Conservation (phyloP, 257 asterid species). For the Gentiana macrophylla region DNA sequence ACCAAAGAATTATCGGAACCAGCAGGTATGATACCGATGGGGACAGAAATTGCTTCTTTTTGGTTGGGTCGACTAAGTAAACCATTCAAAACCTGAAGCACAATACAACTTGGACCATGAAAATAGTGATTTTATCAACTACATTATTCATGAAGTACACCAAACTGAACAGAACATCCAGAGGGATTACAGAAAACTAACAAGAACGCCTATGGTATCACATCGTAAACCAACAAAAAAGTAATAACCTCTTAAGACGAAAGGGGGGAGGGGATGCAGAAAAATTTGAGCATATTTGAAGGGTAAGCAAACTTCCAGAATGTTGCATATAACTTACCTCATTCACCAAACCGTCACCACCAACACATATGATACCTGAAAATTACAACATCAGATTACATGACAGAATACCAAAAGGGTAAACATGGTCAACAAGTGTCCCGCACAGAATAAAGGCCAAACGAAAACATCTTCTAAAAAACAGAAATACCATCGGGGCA, state of each 20-base stretch:
- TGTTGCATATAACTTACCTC: slow-evolving; percentile 46
- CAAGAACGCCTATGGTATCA: not conserved
- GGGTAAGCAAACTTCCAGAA: not conserved
- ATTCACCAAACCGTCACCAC: slow-evolving; percentile 96
- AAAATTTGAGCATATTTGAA: not conserved
- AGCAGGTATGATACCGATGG: slow-evolving; percentile 97
- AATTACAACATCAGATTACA: slow-evolving; percentile 5
- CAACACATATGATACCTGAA: slow-evolving; percentile 96
- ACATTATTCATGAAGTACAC: no score
- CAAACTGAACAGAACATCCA: no score
- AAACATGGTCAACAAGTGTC: slow-evolving; percentile 11
- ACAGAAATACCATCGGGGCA: slow-evolving; percentile 84
- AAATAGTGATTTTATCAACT: no score
- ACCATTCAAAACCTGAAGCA: slow-evolving; percentile 84
- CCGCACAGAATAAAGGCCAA: slow-evolving; percentile 9
- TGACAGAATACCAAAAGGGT: slow-evolving; percentile 3
- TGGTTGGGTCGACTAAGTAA: slow-evolving; percentile 88
- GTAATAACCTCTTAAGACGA: no score
- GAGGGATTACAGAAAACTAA: no score
- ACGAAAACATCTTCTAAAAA: slow-evolving; percentile 12
- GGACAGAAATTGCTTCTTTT: slow-evolving; percentile 90
- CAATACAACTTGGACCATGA: not conserved
- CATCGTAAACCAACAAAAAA: not conserved
- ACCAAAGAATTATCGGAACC: slow-evolving; percentile 98
- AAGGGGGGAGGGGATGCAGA: no score